A percentile compares a stretch with the other conserved stretches of the same genome.
These are phyloP conservation scores for Aspergillus sp. DNA, from an alignment of 2,329 filamentous ascomycete species.

Conservation along the genomic window DNA sequence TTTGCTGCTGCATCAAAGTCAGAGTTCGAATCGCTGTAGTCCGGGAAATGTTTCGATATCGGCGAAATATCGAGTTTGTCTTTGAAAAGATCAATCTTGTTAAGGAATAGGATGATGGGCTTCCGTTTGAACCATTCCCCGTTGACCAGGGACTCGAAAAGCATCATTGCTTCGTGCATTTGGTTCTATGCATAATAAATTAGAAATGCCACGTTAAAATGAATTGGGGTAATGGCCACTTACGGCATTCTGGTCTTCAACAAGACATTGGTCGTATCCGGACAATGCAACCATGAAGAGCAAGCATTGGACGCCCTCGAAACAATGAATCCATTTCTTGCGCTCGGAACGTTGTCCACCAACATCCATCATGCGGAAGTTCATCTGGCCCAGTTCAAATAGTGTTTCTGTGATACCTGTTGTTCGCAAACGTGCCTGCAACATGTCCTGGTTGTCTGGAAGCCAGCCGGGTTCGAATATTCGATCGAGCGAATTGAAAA, in stretches of 20 bases:
- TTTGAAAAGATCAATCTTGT: slow-evolving; percentile 85
- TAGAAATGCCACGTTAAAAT: background rate
- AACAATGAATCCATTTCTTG: slow-evolving; percentile 98
- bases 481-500: slow-evolving; percentile 75
- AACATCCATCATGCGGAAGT: slow-evolving; percentile 96
- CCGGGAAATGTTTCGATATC: slow-evolving; percentile 73
- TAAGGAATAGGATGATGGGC: slow-evolving; percentile 78
- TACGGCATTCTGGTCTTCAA: slow-evolving; percentile 95
- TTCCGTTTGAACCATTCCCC: slow-evolving; percentile 84
- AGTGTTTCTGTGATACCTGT: slow-evolving; percentile 95
- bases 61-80: slow-evolving; percentile 71
- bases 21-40: slow-evolving; percentile 70
- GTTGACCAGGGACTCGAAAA: slow-evolving; percentile 83
- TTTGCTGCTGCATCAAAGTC: slow-evolving; percentile 74
- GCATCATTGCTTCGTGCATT: slow-evolving; percentile 87
- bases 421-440: slow-evolving; percentile 84
- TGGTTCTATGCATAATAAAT: slow-evolving; percentile 63
- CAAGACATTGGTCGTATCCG: slow-evolving; percentile 92
- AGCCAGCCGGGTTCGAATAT: slow-evolving; percentile 76
- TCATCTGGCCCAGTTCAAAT: slow-evolving; percentile 87
- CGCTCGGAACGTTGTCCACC: slow-evolving; percentile 89
- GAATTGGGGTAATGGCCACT: slow-evolving; percentile 38
- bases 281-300: slow-evolving; percentile 94
- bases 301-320: slow-evolving; percentile 89
- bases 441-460: slow-evolving; percentile 89